A percentile compares a stretch with the other conserved stretches of the same genome.
These are phyloP conservation scores for Lachnellula willkommii DNA, from an alignment of 2,329 filamentous ascomycete genomes.

Conservation along the genomic window DNA sequence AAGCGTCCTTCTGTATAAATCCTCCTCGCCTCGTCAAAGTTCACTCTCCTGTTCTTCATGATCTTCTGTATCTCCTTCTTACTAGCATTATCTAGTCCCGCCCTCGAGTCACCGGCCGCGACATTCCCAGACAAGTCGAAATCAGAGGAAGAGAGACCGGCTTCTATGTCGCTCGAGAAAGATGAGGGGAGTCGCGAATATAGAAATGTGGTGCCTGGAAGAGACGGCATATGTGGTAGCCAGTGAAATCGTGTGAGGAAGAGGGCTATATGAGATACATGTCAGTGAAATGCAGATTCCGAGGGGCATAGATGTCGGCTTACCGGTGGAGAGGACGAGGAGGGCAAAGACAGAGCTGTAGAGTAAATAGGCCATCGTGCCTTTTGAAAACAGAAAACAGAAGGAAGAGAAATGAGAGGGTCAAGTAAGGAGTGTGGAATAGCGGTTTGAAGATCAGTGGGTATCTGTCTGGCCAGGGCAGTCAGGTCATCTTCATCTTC, in stretches of 20 bases:
- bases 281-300: slow-evolving; percentile 12
- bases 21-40: slow-evolving; percentile 86
- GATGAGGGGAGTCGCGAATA: slow-evolving; percentile 73
- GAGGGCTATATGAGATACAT: slow-evolving; percentile 45
- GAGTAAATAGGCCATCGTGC: slow-evolving; percentile 70
- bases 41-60: slow-evolving; percentile 79
- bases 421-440: slow-evolving; percentile 2
- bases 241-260: slow-evolving; percentile 78
- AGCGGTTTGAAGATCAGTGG: neutral
- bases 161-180: slow-evolving; percentile 82
- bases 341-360: slow-evolving; percentile 70
- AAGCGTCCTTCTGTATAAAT: slow-evolving; percentile 83
- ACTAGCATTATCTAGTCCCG: slow-evolving; percentile 71
- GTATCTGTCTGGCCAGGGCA: too few species aligned
- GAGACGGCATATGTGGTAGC: slow-evolving; percentile 62
- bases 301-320: slow-evolving; percentile 20
- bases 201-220: slow-evolving; percentile 51
- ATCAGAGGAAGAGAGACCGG: slow-evolving; percentile 73
- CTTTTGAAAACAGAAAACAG: slow-evolving; percentile 2
- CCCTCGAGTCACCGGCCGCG: slow-evolving; percentile 68
- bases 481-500: too few species aligned
- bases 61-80: slow-evolving; percentile 82
- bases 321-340: slow-evolving; percentile 66
- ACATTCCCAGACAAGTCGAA: slow-evolving; percentile 84
- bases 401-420: slow-evolving; percentile 4